phyloP scores from a whole-genome alignment of 1,139 yeast genomes.

The Kodamaea sp. region DNA sequence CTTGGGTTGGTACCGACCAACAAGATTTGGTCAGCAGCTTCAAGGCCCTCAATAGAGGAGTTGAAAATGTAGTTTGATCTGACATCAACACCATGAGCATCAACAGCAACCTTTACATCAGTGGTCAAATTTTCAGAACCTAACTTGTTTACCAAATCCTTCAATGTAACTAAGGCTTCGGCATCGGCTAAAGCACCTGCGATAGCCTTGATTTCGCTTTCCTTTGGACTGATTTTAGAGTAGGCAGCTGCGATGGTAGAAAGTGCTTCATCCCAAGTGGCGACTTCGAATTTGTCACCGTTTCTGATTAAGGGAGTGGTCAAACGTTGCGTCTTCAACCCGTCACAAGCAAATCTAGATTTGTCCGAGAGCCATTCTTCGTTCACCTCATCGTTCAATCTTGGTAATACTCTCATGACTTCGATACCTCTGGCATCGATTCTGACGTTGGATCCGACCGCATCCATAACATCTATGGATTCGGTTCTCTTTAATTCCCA shows the following conservation, averaged over 20 bases:
- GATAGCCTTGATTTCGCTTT: slow-evolving; percentile 75
- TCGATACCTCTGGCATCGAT: slow-evolving; percentile 88
- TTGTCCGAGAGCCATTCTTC: slow-evolving; percentile 94
- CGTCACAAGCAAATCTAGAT: slow-evolving; percentile 84
- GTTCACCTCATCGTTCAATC: slow-evolving; percentile 82
- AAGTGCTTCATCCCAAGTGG: slow-evolving; percentile 89
- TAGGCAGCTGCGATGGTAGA: slow-evolving; percentile 68
- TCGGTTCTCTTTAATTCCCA: slow-evolving; percentile 94
- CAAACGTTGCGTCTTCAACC: slow-evolving; percentile 82
- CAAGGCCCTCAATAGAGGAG: slow-evolving; percentile 78
- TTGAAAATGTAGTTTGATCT: slow-evolving; percentile 82
- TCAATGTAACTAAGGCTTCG: slow-evolving; percentile 78
- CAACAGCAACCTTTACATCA: slow-evolving; percentile 64
- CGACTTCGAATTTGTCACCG: slow-evolving; percentile 70
- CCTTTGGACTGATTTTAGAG: slow-evolving; percentile 57
- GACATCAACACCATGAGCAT: slow-evolving; percentile 70
- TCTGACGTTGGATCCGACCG: slow-evolving; percentile 77
- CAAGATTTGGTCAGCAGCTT: slow-evolving; percentile 78
- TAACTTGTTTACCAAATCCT: slow-evolving; percentile 73
- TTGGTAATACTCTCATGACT: slow-evolving; percentile 85
- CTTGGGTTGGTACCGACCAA: slow-evolving; percentile 87
- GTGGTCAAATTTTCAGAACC: slow-evolving; percentile 83
- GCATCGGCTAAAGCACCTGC: slow-evolving; percentile 85
- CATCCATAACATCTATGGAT: slow-evolving; percentile 84
- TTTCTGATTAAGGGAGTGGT: slow-evolving; percentile 78